phyloP scores from a whole-genome alignment of 306 rosid genomes.

The Vicia faba region DNA sequence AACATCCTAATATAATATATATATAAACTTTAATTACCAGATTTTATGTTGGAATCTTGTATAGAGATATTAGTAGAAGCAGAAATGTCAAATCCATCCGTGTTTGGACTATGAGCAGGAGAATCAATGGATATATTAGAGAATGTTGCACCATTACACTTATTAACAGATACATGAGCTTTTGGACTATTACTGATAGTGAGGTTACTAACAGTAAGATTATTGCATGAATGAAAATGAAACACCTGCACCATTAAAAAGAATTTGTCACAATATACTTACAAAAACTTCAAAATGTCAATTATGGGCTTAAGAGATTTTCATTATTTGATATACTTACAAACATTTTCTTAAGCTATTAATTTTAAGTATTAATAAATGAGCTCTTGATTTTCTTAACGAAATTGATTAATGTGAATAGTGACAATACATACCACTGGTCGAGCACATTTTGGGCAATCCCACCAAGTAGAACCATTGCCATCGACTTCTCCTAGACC shows the following conservation, averaged over 20 bases:
- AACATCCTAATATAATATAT: no score
- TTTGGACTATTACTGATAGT: conserved; percentile 21
- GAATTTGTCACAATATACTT: not conserved
- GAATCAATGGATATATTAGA: conserved; percentile 18
- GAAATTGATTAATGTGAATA: not conserved
- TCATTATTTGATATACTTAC: no score
- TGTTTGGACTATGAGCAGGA: conserved; percentile 51
- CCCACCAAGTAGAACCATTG: not conserved
- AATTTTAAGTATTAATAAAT: not conserved
- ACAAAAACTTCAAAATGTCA: not conserved
- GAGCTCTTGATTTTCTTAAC: not conserved
- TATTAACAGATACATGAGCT: conserved; percentile 29
- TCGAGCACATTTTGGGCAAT: not conserved
- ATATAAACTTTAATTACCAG: conserved; percentile 34
- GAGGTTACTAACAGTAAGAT: not conserved
- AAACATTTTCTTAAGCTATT: not conserved
- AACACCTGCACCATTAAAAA: conserved; percentile 5
- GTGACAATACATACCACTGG: not conserved
- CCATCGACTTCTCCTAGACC: not conserved
- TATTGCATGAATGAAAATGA: not conserved
- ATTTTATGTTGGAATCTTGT: conserved; percentile 26
- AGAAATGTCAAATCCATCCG: conserved; percentile 50
- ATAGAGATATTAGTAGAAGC: conserved; percentile 25
- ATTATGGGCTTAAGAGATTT: not conserved
- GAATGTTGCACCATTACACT: conserved; percentile 9